Evolutionary conservation across 23 red algal genomes (phyloP).

Genomic region (Gracilaria vermiculophylla): DNA sequence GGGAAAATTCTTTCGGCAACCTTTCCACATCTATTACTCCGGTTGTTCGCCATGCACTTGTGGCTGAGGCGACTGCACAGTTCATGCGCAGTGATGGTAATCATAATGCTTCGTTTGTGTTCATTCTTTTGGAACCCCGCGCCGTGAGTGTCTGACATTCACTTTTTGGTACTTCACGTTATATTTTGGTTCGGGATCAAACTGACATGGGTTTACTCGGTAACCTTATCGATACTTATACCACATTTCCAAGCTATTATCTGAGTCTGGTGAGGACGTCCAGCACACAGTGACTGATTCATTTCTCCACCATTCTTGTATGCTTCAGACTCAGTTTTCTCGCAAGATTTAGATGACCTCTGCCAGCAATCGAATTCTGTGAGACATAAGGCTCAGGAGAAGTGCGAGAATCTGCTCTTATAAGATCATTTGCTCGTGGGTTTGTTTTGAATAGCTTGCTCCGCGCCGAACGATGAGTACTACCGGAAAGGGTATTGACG

Average conservation of each 20-base stretch:
- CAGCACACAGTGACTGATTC: neutral
- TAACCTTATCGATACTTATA: neutral
- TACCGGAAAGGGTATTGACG: neutral
- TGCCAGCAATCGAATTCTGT: too few species aligned
- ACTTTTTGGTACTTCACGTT: neutral
- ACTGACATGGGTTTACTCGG: neutral
- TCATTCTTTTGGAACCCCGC: neutral
- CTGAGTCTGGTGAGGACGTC: neutral
- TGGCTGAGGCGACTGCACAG: neutral
- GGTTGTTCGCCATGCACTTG: neutral
- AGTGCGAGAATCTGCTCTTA: neutral
- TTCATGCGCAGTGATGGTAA: neutral
- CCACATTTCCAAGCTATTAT: neutral
- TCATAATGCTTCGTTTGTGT: neutral
- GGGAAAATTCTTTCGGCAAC: neutral
- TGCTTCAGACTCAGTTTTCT: too few species aligned
- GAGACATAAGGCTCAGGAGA: neutral
- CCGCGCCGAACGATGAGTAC: neutral
- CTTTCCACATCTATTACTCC: neutral
- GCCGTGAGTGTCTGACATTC: neutral
- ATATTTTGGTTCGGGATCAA: neutral
- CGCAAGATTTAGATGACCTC: neutral
- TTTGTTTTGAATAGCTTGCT: neutral
- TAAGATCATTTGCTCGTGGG: neutral
- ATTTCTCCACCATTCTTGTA: neutral